Percentiles rank a stretch among this genome's conserved stretches.
phyloP scores from a whole-genome alignment of 495 filamentous ascomycete genomes.

The Daldinia bambusicola region DNA sequence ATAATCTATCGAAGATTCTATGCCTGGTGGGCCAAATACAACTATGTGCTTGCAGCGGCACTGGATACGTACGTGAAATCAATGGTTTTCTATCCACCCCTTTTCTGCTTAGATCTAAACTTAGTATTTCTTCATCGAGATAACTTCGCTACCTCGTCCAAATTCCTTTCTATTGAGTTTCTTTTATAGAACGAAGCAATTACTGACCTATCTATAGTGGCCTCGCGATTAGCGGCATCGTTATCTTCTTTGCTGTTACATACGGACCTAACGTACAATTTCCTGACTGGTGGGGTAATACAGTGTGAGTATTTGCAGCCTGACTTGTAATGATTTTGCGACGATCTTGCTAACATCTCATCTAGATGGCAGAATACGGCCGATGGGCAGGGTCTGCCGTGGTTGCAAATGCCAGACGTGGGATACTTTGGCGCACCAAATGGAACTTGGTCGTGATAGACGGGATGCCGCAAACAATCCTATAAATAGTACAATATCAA shows the following conservation, averaged over 20 bases:
- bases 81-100: background rate
- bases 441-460: conserved; percentile 52
- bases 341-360: conserved; percentile 16
- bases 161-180: too few species aligned
- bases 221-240: conserved; percentile 47
- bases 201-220: conserved; percentile 9
- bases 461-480: too few species aligned
- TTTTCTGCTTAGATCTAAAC: background rate
- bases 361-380: conserved; percentile 59
- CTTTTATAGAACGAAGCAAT: too few species aligned
- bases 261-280: conserved; percentile 46
- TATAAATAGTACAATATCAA: background rate
- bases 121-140: background rate
- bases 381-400: conserved; percentile 56
- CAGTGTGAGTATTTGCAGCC: conserved; percentile 36
- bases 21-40: conserved; percentile 56
- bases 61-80: conserved; percentile 31
- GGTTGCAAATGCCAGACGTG: conserved; percentile 53
- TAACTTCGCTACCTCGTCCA: background rate
- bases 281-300: conserved; percentile 48
- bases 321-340: background rate
- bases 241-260: conserved; percentile 51
- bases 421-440: conserved; percentile 60
- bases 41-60: conserved; percentile 48
- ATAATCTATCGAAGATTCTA: conserved; percentile 53